Percentiles rank a stretch among this genome's conserved stretches.
phyloP scores from a whole-genome alignment of 1,284 basidiomycete species.

The Sporisorium reilianum region DNA sequence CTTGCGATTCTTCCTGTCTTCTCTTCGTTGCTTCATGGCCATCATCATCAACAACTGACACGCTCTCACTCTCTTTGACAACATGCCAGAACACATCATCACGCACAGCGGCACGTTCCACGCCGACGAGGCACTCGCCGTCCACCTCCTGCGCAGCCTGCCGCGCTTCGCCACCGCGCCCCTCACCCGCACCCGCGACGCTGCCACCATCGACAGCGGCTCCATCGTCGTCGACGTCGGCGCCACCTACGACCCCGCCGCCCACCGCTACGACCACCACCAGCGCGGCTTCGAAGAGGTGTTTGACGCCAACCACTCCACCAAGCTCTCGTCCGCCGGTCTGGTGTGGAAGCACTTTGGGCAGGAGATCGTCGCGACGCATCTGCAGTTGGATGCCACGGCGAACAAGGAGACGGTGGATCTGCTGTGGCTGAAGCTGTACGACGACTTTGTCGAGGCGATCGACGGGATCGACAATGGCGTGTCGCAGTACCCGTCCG shows the following conservation, averaged over 20 bases:
- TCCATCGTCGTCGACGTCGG: conserved; percentile 99
- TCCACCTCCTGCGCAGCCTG: conserved; percentile 88
- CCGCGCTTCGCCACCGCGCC: conserved; percentile 76
- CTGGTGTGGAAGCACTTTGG: conserved; percentile 87
- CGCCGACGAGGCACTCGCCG: conserved; percentile 93
- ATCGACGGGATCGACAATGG: conserved; percentile 88
- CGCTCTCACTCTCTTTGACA: neutral
- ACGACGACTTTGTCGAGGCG: conserved; percentile 91
- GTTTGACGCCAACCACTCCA: conserved; percentile 82
- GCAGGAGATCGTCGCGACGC: conserved; percentile 82
- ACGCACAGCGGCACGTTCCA: conserved; percentile 97
- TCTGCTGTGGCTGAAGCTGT: conserved; percentile 87
- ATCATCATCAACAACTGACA: conserved; percentile 9
- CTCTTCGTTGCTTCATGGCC: conserved; percentile 6
- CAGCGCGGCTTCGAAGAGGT: conserved; percentile 91
- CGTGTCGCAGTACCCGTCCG: conserved; percentile 60
- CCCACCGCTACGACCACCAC: conserved; percentile 91
- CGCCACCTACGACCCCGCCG: conserved; percentile 84
- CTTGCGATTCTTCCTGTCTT: neutral
- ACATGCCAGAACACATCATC: conserved; percentile 59
- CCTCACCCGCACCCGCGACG: conserved; percentile 77
- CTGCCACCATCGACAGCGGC: conserved; percentile 81
- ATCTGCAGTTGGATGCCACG: conserved; percentile 72
- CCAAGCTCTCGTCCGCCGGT: conserved; percentile 92
- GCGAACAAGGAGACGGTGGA: conserved; percentile 77